Conservation (phyloP, 768 basidiomycete species). For the Obba rivulosa region DNA sequence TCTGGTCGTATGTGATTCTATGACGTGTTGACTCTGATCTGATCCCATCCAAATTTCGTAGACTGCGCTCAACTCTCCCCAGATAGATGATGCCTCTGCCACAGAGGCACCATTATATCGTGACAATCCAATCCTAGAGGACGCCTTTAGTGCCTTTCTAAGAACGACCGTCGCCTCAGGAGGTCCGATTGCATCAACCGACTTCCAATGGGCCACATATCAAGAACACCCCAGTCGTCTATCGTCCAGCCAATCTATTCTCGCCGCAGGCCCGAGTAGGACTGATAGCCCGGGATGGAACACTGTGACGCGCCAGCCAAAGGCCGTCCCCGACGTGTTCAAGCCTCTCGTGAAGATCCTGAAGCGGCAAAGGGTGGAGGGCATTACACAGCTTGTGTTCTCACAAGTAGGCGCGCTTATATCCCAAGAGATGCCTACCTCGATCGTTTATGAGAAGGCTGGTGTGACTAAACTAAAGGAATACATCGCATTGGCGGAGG, state of each 20-base stretch:
- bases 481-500: constrained; percentile 18
- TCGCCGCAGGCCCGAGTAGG: background rate
- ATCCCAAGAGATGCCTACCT: constrained; percentile 3
- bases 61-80: too few relatives aligned
- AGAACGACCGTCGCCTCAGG: too few relatives aligned
- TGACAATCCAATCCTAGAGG: too few relatives aligned
- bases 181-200: too few relatives aligned
- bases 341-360: constrained; percentile 20
- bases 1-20: too few relatives aligned
- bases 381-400: constrained; percentile 13
- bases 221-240: background rate
- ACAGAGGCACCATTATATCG: too few relatives aligned
- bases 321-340: constrained; percentile 14
- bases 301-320: too few relatives aligned
- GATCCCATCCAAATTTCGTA: too few relatives aligned
- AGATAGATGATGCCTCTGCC: too few relatives aligned
- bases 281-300: too few relatives aligned
- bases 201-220: background rate
- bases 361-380: constrained; percentile 14
- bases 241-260: background rate
- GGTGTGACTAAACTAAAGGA: constrained; percentile 21
- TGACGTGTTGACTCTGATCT: too few relatives aligned
- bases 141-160: too few relatives aligned
- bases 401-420: constrained; percentile 22
- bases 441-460: constrained; percentile 15